Base-by-base conservation (phyloP, 495 filamentous ascomycete genomes). In the Sporormia fimetaria region DNA sequence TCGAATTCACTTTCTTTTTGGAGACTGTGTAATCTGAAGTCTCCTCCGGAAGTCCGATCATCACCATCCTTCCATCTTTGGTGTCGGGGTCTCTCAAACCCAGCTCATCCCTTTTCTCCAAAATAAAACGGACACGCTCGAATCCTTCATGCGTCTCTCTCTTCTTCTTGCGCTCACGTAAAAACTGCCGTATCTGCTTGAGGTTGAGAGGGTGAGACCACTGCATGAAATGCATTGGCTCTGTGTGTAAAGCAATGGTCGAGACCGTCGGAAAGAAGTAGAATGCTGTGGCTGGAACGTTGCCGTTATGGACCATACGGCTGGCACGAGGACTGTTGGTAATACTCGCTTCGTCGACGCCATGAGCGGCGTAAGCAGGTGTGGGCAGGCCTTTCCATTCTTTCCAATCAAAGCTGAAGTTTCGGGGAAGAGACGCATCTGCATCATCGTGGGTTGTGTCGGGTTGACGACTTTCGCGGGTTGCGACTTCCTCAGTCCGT, bases 261-360 rank as follows among this genome's bases (percentile, higher is more conserved):
- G 43, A 39, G 4, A 33, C 36, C 17, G 6, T 24, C 12, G 35
- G 25, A 21, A 40, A 40, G 30, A 47, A 44, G 22, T 28, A 20
- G 28, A 47, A 47, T 10, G 15, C 20, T n/a, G 27, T 47, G 15
- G 40, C 40, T 17, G 11, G 8, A 20, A 42, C 21, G 2, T 42
- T n/a, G n/a, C n/a, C n/a, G n/a, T n/a, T n/a, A n/a, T n/a, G n/a
- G n/a, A n/a, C n/a, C n/a, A n/a, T n/a, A n/a, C n/a, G n/a, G n/a
- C n/a, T n/a, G n/a, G n/a, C n/a, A n/a, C n/a, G n/a, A n/a, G n/a
- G n/a, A n/a, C n/a, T n/a, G n/a, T n/a, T n/a, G n/a, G n/a, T n/a
- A n/a, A n/a, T n/a, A n/a, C n/a, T n/a, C n/a, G n/a, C n/a, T n/a
- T n/a, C n/a, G n/a, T n/a, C n/a, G n/a, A n/a, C n/a, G n/a, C n/a